Evolutionary conservation across 805 yeast genomes (phyloP), one percentile per base, ranked within the genome.

Genomic region (Metschnikowia arizonensis): DNA sequence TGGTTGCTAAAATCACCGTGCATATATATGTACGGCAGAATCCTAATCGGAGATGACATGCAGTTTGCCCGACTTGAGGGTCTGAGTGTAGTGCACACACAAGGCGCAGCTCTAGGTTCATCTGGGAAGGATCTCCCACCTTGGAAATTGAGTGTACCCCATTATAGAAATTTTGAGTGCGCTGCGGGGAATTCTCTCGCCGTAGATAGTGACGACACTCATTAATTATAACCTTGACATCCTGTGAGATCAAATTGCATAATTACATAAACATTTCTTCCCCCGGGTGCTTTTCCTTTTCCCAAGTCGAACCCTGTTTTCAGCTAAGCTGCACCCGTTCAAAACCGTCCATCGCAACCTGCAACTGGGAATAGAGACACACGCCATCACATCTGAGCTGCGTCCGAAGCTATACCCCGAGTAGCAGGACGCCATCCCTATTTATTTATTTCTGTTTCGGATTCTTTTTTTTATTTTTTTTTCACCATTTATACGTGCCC

Each of bases 81-180:
- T 14, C 33, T 25, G 40, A 37, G 33, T 37, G 40, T 37, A 37
- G 40, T 37, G 40, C 40, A 37, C 25, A 28, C 25, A 37, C 17
- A 14, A 14, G 11, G 33, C 24, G 32, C 25, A 23, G 40, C 14
- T 37, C 31, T n/a, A 14, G n/a, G 24, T 18, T 33, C 18, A 37
- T 28, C 33, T 14, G n/a, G 29, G 19, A 37, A 10, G 32, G 25
- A 3, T 30, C 24, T 24, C 40, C 33, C 40, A 37, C 33, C 33
- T 19, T 5, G 28, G 29, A 37, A 28, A 15, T 18, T 37, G 32
- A 37, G 33, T 37, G 28, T n/a, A n/a, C n/a, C 40, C 40, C 40
- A 12, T 37, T 28, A 26, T 14, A 36, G 40, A 14, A 37, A 28
- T 37, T 37, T 37, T 37, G 40, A 24, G 40, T 37, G 40, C 40